Base-by-base conservation (phyloP, 441 rosid genomes). In the Aleurites moluccanus region DNA sequence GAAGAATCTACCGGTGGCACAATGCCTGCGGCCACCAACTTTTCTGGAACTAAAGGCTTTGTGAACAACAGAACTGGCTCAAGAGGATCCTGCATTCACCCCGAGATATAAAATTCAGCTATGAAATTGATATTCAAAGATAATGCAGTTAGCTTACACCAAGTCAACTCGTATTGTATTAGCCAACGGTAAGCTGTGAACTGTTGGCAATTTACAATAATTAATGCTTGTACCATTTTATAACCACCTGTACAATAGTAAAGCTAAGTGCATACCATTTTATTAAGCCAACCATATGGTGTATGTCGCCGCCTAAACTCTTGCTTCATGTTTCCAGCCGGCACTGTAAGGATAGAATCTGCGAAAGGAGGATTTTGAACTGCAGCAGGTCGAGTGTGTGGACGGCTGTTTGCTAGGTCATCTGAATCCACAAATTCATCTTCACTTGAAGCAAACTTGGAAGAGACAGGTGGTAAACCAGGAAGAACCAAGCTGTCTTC, bases 371-470 rank as follows among this genome's bases (percentile, higher is more conserved):
- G 81, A 80, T 85, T 86, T n/a, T 82, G 93, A 45, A 80, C 71
- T 38, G 83, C 53, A n/a, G 88, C 75, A 77, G 89, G 85, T 69
- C 83, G 86, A 18, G 82, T 61, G 62, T 83, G 86, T 68, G 88
- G 87, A 70, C 83, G 91, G 62, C 83, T 84, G 80, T 76, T 89
- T 57, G 89, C 83, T 76, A 85, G 81, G 76, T 91, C 98, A 78
- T 93, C 99, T 47, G 97, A 92, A 84, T 96, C 99, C 81, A 91
- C 73, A 45, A 85, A 82, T 76, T 96, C 99, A 75, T 96, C 97
- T 79, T 91, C 97, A 77, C 93, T 93, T 49, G 94, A 96, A 55
- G 80, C 97, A 78, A 88, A 91, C 86, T 86, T 96, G 77, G 87
- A 82, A 76, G 91, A 82, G 55, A 85, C 47, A 3, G 88, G 84